phyloP scores from a whole-genome alignment of 2,329 filamentous ascomycete species.

The Microdochium nivale region DNA sequence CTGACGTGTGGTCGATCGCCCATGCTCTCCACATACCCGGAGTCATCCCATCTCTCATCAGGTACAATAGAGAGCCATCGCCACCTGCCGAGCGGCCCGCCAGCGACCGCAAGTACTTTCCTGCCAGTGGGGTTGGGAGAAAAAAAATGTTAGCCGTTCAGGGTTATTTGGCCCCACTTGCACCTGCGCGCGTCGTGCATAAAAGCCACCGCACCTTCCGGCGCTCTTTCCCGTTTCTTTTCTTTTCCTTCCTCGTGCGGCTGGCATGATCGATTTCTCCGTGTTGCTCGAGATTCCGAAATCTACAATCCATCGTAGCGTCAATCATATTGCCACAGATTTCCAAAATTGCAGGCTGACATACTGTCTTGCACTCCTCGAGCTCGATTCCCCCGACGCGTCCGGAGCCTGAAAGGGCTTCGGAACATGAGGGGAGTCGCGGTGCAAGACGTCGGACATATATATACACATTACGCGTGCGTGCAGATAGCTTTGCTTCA shows the following conservation, averaged over 20 bases:
- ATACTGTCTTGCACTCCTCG: constrained; percentile 11
- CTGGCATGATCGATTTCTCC: constrained; percentile 65
- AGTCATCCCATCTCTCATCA: no score
- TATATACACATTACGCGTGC: no score
- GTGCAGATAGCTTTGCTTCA: constrained; percentile 1
- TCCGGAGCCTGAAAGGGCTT: background rate
- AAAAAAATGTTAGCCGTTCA: background rate
- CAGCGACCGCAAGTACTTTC: no score
- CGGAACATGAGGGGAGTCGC: background rate
- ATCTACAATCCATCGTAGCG: constrained; percentile 9
- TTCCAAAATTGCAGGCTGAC: constrained; percentile 66
- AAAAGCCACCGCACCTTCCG: background rate
- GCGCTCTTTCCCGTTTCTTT: constrained; percentile 7
- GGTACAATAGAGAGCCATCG: no score
- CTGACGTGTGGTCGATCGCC: no score
- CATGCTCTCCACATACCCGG: no score
- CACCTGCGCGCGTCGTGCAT: background rate
- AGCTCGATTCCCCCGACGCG: background rate
- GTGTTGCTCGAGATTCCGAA: constrained; percentile 57
- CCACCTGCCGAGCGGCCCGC: background rate
- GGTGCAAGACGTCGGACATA: constrained; percentile 33
- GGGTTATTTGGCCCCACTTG: no score
- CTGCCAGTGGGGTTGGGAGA: background rate
- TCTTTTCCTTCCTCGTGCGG: constrained; percentile 67
- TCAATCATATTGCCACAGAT: constrained; percentile 23